Conservation (phyloP, 2,329 filamentous ascomycete genomes). For the Fusarium albidum region DNA sequence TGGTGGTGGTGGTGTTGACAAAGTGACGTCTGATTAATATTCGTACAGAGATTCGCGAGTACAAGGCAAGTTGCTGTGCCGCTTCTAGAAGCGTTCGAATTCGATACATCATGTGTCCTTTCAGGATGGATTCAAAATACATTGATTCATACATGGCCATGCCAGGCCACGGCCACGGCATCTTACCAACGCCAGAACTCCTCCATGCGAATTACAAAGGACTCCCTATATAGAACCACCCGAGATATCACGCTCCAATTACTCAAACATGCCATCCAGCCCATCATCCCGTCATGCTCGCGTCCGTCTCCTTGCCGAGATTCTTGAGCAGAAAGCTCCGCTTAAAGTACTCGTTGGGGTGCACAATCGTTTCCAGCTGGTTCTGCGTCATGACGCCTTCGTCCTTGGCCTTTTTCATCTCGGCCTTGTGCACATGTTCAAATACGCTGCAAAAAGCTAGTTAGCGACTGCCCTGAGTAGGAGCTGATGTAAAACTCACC, state of each 20-base stretch:
- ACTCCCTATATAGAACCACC: conserved; percentile 13
- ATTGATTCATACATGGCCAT: conserved; percentile 3
- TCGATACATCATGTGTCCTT: background rate
- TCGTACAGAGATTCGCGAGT: too few species aligned
- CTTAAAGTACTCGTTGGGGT: conserved; percentile 99
- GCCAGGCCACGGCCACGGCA: conserved; percentile 4
- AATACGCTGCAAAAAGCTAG: conserved; percentile 72
- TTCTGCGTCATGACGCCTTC: conserved; percentile 74
- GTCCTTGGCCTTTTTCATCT: conserved; percentile 80
- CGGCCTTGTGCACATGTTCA: conserved; percentile 81
- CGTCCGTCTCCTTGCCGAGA: conserved; percentile 64
- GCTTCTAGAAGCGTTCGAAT: conserved; percentile 31
- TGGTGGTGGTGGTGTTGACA: too few species aligned
- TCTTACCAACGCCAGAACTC: conserved; percentile 35
- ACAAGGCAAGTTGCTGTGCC: conserved; percentile 10
- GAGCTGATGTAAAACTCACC: conserved; percentile 58
- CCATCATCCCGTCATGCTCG: conserved; percentile 63
- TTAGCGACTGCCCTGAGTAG: background rate
- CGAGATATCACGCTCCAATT: conserved; percentile 30
- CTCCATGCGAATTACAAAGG: conserved; percentile 21
- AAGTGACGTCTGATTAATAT: too few species aligned
- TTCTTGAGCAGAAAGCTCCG: conserved; percentile 90
- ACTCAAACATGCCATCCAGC: background rate
- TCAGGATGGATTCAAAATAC: background rate
- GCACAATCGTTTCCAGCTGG: conserved; percentile 92